Percentiles rank a stretch among this genome's conserved stretches.
Conservation (phyloP, 768 basidiomycete genomes). For the Flagelloscypha sp. region DNA sequence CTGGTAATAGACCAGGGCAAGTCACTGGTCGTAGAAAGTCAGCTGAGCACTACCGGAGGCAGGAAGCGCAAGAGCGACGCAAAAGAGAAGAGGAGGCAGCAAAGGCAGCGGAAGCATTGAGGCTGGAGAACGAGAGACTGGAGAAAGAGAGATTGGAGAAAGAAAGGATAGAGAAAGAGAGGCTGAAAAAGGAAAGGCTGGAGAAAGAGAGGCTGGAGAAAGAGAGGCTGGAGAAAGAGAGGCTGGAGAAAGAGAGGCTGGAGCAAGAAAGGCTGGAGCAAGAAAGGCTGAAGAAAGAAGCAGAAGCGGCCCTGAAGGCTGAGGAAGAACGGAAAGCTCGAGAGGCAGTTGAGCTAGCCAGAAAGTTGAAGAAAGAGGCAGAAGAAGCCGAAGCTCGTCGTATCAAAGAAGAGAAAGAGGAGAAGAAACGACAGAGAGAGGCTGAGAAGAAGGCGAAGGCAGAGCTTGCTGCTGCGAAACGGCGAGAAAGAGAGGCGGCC, state of each 20-base stretch:
- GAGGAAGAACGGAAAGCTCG: constrained; percentile 23
- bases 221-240: constrained; percentile 18
- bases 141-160: constrained; percentile 7
- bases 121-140: constrained; percentile 7
- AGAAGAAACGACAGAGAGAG: background rate
- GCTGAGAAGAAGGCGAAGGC: constrained; percentile 16
- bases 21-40: no score
- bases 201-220: constrained; percentile 13
- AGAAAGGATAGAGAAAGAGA: constrained; percentile 17
- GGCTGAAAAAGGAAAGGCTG: constrained; percentile 13
- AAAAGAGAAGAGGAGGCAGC: constrained; percentile 5
- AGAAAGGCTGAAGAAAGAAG: constrained; percentile 19
- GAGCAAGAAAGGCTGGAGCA: no score
- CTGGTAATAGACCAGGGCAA: no score
- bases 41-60: constrained; percentile 21
- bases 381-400: no score
- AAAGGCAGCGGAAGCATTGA: constrained; percentile 14
- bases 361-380: constrained; percentile 23
- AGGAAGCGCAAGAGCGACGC: constrained; percentile 19
- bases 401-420: background rate
- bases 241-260: constrained; percentile 15
- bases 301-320: no score
- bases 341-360: constrained; percentile 27
- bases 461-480: constrained; percentile 29
- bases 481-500: constrained; percentile 23